Evolutionary conservation across 176 grass and related monocot species (phyloP).

Genomic region (Musa beccarii): DNA sequence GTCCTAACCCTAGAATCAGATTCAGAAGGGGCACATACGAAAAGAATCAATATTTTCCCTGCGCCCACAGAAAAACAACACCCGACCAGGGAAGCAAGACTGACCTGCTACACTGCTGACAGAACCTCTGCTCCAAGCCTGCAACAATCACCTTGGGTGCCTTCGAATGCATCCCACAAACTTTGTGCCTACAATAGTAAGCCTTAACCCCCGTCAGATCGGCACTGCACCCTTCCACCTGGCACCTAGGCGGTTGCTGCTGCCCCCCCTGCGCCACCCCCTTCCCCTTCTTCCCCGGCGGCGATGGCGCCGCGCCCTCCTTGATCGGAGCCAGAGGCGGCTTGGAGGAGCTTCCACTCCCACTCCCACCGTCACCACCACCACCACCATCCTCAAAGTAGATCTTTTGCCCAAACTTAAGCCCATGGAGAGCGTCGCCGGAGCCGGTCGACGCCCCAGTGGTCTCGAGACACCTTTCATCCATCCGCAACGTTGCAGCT

Average conservation of each 20-base stretch:
- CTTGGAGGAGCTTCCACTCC: constrained; percentile 10
- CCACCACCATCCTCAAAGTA: constrained; percentile 64
- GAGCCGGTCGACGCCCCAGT: constrained; percentile 15
- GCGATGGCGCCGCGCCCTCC: constrained; percentile 2
- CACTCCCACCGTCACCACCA: constrained; percentile 9
- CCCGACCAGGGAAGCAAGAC: background rate
- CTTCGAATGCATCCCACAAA: constrained; percentile 60
- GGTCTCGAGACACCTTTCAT: background rate
- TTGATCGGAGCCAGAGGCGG: background rate
- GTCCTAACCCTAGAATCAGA: background rate
- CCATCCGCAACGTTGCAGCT: constrained; percentile 10
- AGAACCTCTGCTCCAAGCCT: constrained; percentile 69
- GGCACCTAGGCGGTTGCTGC: constrained; percentile 37
- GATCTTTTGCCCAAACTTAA: constrained; percentile 88
- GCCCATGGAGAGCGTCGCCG: constrained; percentile 48
- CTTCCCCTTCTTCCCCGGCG: constrained; percentile 17
- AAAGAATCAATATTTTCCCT: background rate
- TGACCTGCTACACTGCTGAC: constrained; percentile 84
- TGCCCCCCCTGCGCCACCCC: constrained; percentile 9
- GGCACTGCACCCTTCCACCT: constrained; percentile 65
- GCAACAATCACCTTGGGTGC: constrained; percentile 45
- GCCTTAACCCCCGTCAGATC: constrained; percentile 62
- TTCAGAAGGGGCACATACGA: background rate
- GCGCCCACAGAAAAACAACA: background rate
- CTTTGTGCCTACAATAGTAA: constrained; percentile 82